Evolutionary conservation across 2,329 filamentous ascomycete genomes (phyloP).

Genomic region (Huntiella omanensis): DNA sequence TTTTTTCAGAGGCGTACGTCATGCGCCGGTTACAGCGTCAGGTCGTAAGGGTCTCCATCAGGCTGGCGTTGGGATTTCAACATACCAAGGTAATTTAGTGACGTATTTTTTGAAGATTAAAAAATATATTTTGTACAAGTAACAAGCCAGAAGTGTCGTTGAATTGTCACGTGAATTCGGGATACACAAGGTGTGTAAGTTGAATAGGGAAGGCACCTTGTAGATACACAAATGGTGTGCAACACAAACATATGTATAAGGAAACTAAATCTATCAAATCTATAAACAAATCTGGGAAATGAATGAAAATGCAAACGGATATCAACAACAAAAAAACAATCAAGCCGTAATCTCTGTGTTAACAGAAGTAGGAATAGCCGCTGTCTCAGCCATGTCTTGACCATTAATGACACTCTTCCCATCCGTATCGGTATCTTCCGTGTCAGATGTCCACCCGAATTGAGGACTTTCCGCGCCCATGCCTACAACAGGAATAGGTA

Average conservation of each 20-base stretch:
- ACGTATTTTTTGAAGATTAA: conserved; percentile 9
- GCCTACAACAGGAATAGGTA: conserved; percentile 6
- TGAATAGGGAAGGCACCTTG: background rate
- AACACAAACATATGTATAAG: background rate
- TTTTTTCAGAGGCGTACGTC: no score
- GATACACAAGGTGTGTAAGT: background rate
- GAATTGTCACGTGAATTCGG: background rate
- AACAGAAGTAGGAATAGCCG: background rate
- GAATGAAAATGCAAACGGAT: background rate
- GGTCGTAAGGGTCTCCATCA: background rate
- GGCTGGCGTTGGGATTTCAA: conserved; percentile 9
- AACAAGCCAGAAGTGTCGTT: background rate
- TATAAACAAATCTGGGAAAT: background rate
- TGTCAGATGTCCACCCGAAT: conserved; percentile 6
- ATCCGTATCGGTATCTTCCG: conserved; percentile 7
- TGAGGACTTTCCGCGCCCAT: conserved; percentile 10
- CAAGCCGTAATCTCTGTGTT: background rate
- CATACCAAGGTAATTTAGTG: conserved; percentile 5
- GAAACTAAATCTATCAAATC: background rate
- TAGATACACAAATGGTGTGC: background rate
- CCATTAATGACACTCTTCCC: conserved; percentile 11
- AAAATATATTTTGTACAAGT: background rate
- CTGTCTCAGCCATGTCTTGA: conserved; percentile 5
- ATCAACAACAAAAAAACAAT: background rate
- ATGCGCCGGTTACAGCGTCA: background rate